phyloP scores from a whole-genome alignment of 2,329 filamentous ascomycete species.

The Pseudogymnoascus sp. region DNA sequence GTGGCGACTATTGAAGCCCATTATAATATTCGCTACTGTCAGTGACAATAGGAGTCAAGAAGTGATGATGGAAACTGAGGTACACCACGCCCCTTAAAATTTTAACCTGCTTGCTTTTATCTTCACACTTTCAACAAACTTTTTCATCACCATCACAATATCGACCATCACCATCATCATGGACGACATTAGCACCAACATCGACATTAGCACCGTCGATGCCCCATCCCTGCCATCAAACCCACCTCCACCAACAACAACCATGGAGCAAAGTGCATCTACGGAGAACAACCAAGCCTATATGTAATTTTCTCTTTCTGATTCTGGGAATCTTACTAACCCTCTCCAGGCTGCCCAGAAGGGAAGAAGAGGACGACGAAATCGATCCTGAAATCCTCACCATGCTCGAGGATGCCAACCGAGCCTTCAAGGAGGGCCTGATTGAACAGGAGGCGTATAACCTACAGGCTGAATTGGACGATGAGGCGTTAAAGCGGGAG shows the following conservation, averaged over 20 bases:
- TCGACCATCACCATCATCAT: background rate
- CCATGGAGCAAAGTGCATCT: background rate
- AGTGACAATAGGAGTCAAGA: background rate
- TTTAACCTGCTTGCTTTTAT: background rate
- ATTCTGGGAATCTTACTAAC: background rate
- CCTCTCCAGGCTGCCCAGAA: background rate
- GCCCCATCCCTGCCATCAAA: too few relatives aligned
- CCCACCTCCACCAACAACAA: background rate
- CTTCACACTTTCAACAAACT: background rate
- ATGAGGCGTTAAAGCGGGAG: background rate
- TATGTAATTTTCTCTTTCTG: background rate
- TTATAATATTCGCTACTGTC: background rate
- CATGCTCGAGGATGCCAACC: conserved; percentile 1
- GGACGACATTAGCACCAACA: background rate
- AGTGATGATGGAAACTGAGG: background rate
- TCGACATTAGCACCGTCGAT: background rate
- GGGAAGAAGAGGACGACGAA: background rate
- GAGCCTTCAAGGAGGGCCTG: background rate
- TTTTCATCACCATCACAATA: background rate
- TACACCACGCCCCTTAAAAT: background rate
- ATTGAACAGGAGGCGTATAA: background rate
- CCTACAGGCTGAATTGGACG: background rate
- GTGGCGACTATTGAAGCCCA: background rate
- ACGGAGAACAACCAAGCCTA: background rate
- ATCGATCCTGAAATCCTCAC: conserved; percentile 2